Percentiles rank a stretch among this genome's conserved stretches.
Conservation (phyloP, 2,329 filamentous ascomycete genomes). For the Pleomassaria siparia region DNA sequence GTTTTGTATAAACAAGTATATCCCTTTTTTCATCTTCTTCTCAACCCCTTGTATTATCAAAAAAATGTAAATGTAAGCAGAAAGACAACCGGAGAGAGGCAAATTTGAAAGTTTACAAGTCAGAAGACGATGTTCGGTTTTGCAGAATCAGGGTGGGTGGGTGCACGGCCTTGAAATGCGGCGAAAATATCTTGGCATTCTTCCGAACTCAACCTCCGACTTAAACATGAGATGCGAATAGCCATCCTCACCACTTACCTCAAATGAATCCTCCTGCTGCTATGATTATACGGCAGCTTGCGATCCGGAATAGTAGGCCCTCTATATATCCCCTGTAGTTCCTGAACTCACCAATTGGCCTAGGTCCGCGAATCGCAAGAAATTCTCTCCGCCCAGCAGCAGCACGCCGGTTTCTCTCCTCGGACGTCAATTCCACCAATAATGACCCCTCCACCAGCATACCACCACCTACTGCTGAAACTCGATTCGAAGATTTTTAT, state of each 20-base stretch:
- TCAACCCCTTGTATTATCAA: too few species aligned
- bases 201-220: too few species aligned
- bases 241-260: neutral
- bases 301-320: constrained; percentile 42
- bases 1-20: too few species aligned
- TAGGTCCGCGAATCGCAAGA: constrained; percentile 45
- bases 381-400: constrained; percentile 17
- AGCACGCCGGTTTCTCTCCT: constrained; percentile 33
- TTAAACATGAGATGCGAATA: neutral
- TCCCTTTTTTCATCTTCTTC: too few species aligned
- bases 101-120: too few species aligned
- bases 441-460: constrained; percentile 34
- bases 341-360: constrained; percentile 6
- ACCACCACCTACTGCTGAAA: constrained; percentile 34
- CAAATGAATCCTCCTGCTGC: neutral
- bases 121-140: too few species aligned
- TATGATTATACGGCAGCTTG: constrained; percentile 49
- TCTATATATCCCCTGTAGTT: neutral
- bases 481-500: constrained; percentile 34
- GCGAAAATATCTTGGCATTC: too few species aligned
- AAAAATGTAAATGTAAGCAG: too few species aligned
- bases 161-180: too few species aligned
- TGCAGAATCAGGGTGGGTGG: too few species aligned
- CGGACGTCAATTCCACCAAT: constrained; percentile 35
- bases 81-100: too few species aligned